Percentiles rank a stretch among this genome's conserved stretches.
These are phyloP conservation scores for Cladosporium colombiae DNA, from an alignment of 2,329 filamentous ascomycete genomes.

Conservation along the genomic window DNA sequence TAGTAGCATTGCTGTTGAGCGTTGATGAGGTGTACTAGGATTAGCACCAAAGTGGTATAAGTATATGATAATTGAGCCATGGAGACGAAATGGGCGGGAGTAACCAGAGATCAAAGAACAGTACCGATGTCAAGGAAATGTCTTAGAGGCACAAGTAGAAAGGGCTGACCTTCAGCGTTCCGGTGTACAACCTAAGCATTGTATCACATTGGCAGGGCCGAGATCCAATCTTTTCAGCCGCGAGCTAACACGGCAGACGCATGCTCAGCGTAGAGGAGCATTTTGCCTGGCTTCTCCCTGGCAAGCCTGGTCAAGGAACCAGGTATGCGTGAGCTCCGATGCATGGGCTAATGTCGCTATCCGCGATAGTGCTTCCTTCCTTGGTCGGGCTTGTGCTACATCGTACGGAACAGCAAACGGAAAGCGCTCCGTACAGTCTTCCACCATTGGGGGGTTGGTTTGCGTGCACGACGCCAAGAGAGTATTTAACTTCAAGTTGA, in stretches of 20 bases:
- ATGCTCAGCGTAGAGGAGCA: neutral
- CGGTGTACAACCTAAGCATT: constrained; percentile 3
- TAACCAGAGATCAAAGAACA: neutral
- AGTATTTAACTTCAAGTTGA: neutral
- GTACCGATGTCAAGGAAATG: neutral
- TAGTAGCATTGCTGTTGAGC: constrained; percentile 37
- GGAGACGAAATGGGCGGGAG: neutral
- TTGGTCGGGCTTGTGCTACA: neutral
- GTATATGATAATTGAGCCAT: neutral
- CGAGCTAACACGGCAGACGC: neutral
- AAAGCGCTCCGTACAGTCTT: neutral
- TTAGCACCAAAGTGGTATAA: neutral
- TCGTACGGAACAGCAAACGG: neutral
- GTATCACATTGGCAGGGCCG: constrained; percentile 1
- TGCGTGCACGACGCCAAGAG: neutral
- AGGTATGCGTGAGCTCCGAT: neutral
- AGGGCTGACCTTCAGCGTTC: neutral
- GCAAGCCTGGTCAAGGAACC: neutral
- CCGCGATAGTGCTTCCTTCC: neutral
- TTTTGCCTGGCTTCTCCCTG: neutral
- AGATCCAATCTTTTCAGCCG: constrained; percentile 3
- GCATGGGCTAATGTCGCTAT: constrained; percentile 2
- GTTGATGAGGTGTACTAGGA: constrained; percentile 1
- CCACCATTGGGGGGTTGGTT: neutral
- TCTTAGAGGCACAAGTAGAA: neutral